Evolutionary conservation across 2,329 filamentous ascomycete species (phyloP).

Genomic region (Hypoxylon sp.): DNA sequence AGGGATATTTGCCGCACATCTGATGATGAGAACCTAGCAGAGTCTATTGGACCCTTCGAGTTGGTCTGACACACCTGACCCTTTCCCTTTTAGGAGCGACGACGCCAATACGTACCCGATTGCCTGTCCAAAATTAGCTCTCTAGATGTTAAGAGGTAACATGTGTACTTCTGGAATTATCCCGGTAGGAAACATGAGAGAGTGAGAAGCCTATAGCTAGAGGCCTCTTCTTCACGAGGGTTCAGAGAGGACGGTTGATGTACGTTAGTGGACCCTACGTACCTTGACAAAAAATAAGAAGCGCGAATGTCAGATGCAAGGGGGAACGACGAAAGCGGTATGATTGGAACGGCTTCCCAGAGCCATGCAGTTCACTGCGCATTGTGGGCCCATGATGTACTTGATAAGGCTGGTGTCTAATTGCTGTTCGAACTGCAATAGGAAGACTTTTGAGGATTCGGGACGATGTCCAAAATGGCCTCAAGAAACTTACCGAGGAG

Average conservation of each 20-base stretch:
- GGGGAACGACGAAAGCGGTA: constrained; percentile 30
- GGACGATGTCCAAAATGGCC: constrained; percentile 43
- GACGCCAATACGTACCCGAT: constrained; percentile 40
- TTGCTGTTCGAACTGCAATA: constrained; percentile 33
- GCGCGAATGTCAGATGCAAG: constrained; percentile 46
- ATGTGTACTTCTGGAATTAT: constrained; percentile 29
- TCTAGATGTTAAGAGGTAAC: constrained; percentile 23
- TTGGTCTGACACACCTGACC: constrained; percentile 48
- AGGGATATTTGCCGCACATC: constrained; percentile 44
- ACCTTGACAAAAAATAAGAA: constrained; percentile 41
- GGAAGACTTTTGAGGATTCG: constrained; percentile 33
- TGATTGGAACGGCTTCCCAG: constrained; percentile 43
- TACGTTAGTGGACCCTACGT: constrained; percentile 43
- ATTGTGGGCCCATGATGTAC: constrained; percentile 40
- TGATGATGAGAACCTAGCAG: constrained; percentile 43
- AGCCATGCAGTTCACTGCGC: constrained; percentile 36
- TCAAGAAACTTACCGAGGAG: constrained; percentile 40
- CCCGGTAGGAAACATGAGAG: constrained; percentile 28
- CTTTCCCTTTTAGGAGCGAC: constrained; percentile 45
- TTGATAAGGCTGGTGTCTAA: constrained; percentile 45
- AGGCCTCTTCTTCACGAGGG: constrained; percentile 37
- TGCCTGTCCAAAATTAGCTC: constrained; percentile 33
- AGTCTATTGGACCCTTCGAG: constrained; percentile 45
- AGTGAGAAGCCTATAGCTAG: constrained; percentile 24
- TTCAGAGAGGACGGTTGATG: constrained; percentile 34